Evolutionary conservation across 805 yeast genomes (phyloP).

Genomic region (Tanozyma kutaoensis): DNA sequence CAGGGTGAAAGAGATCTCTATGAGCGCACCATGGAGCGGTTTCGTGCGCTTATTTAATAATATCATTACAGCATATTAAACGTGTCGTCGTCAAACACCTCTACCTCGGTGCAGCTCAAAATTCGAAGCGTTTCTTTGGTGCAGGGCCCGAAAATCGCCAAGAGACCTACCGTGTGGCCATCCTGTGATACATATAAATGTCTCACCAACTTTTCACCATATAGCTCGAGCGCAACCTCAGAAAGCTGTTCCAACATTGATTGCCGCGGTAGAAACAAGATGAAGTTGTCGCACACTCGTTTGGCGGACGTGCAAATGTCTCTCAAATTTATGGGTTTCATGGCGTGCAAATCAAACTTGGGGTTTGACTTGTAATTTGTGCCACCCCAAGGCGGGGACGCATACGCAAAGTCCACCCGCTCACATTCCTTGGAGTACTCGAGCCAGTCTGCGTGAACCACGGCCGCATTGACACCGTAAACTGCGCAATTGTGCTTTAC

Average conservation of each 20-base stretch:
- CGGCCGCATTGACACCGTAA: conserved; percentile 45
- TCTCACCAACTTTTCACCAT: conserved; percentile 1
- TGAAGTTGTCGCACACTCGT: conserved; percentile 32
- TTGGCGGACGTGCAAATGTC: conserved; percentile 29
- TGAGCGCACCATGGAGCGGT: too few species aligned
- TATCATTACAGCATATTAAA: too few species aligned
- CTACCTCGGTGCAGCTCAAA: too few species aligned
- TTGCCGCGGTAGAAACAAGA: conserved; percentile 52
- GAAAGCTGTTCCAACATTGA: conserved; percentile 40
- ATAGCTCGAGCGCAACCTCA: conserved; percentile 27
- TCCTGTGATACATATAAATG: not conserved
- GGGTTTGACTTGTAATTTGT: conserved; percentile 33
- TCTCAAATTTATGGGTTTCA: conserved; percentile 35
- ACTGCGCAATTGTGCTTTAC: conserved; percentile 51
- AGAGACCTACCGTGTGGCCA: not conserved
- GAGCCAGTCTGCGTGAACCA: conserved; percentile 37
- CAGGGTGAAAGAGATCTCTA: too few species aligned
- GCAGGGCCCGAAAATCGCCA: not conserved
- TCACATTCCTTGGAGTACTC: conserved; percentile 11
- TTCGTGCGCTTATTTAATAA: too few species aligned
- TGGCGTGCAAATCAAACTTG: conserved; percentile 30
- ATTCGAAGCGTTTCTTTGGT: too few species aligned
- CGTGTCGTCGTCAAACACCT: too few species aligned
- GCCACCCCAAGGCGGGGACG: conserved; percentile 92
- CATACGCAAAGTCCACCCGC: conserved; percentile 40